phyloP scores from a whole-genome alignment of 192 early-diverging fungal genomes.

The Funneliformis mosseae region DNA sequence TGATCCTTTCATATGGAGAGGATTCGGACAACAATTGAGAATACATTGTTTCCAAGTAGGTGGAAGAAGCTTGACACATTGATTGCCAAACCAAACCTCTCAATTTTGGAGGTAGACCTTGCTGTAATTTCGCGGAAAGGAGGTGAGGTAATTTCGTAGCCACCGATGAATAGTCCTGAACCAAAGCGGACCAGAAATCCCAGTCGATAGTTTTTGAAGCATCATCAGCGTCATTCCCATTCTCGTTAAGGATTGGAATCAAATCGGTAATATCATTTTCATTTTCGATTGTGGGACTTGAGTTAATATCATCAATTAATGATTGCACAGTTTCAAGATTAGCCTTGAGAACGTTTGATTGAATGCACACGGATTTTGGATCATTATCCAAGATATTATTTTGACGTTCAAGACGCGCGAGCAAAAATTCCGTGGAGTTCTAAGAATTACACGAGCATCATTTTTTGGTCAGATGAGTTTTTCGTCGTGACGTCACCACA shows the following conservation, averaged over 20 bases:
- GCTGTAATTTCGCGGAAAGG: conserved; percentile 68
- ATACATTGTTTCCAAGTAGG: conserved; percentile 81
- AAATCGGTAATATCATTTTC: conserved; percentile 22
- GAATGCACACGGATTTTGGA: conserved; percentile 62
- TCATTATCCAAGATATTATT: conserved; percentile 61
- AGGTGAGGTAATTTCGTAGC: conserved; percentile 67
- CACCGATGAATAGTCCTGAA: conserved; percentile 76
- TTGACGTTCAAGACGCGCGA: conserved; percentile 62
- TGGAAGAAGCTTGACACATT: conserved; percentile 84
- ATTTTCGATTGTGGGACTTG: conserved; percentile 7
- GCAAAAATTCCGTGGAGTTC: conserved; percentile 57
- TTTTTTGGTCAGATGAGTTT: not conserved
- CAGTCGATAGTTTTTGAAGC: conserved; percentile 46
- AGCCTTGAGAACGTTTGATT: conserved; percentile 60
- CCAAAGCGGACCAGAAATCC: conserved; percentile 86
- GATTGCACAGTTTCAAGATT: conserved; percentile 56
- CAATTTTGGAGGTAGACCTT: conserved; percentile 80
- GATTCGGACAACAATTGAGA: conserved; percentile 72
- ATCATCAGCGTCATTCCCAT: conserved; percentile 23
- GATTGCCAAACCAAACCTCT: conserved; percentile 92
- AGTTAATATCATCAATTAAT: conserved; percentile 46
- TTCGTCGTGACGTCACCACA: not conserved
- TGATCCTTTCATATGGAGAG: conserved; percentile 87
- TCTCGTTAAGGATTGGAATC: conserved; percentile 17
- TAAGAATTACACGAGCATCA: conserved; percentile 33